Percentiles rank a stretch among this genome's conserved stretches.
phyloP scores from a whole-genome alignment of 129 eudicot species.

The Scalesia atractyloides region DNA sequence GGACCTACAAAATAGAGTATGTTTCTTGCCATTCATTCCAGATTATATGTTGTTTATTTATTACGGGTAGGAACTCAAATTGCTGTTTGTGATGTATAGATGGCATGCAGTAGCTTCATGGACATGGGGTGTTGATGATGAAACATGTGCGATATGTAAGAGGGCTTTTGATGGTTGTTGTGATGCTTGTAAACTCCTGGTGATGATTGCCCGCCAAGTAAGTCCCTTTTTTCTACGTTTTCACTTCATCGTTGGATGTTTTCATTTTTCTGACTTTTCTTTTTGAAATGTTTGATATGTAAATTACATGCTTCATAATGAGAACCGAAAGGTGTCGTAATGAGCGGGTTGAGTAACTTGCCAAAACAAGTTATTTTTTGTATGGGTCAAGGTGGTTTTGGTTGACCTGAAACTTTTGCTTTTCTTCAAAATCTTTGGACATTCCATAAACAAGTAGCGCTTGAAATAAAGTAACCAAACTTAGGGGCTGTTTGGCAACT shows the following conservation, averaged over 20 bases:
- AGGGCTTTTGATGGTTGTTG: constrained; percentile 99
- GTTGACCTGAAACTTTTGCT: not conserved
- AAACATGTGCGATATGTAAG: constrained; percentile 94
- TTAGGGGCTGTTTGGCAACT: too few species aligned
- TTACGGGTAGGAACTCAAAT: not conserved
- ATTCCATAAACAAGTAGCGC: not conserved
- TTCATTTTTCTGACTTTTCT: not conserved
- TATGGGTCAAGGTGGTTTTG: not conserved
- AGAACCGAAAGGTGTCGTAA: not conserved
- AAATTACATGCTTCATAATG: not conserved
- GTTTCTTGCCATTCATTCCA: constrained; percentile 18
- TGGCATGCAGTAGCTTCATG: constrained; percentile 99
- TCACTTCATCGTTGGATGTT: not conserved
- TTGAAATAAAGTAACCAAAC: not conserved
- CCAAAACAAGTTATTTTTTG: not conserved
- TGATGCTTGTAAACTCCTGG: constrained; percentile 93
- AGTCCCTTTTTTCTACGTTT: constrained; percentile 7
- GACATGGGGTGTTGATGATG: constrained; percentile 99
- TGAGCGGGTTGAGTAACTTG: not conserved
- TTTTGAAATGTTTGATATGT: not conserved
- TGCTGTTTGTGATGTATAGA: constrained; percentile 29
- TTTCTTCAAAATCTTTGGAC: not conserved
- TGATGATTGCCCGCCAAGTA: constrained; percentile 91
- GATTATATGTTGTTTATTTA: not conserved
- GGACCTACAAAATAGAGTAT: constrained; percentile 56